phyloP scores from a whole-genome alignment of 352 stramenopile genomes.

The Blastocystis sp. region DNA sequence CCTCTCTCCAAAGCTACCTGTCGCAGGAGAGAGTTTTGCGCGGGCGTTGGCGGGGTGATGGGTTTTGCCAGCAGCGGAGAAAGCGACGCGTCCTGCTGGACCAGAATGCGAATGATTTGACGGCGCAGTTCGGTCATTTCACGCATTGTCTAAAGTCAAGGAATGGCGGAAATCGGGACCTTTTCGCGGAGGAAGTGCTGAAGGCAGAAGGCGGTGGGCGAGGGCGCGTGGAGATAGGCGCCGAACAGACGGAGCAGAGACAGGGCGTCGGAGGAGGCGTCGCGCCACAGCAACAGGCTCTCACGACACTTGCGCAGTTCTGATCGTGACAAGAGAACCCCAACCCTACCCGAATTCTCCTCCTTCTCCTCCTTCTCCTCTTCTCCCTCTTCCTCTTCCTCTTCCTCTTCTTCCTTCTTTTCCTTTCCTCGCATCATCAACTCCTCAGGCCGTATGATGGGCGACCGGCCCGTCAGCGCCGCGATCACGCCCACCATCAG shows the following conservation, averaged over 20 bases:
- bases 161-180: background rate
- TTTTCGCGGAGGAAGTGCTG: conserved; percentile 71
- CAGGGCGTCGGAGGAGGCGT: conserved; percentile 70
- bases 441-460: conserved; percentile 71
- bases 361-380: conserved; percentile 63
- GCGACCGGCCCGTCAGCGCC: conserved; percentile 71
- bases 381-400: conserved; percentile 22
- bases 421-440: conserved; percentile 37
- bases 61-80: conserved; percentile 40
- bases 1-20: conserved; percentile 2
- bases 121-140: conserved; percentile 71
- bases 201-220: conserved; percentile 69
- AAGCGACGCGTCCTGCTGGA: conserved; percentile 54
- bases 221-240: conserved; percentile 68
- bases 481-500: conserved; percentile 70
- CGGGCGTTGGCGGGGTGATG: conserved; percentile 40
- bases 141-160: conserved; percentile 56
- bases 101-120: conserved; percentile 70
- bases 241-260: conserved; percentile 70
- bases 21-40: conserved; percentile 43
- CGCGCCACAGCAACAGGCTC: conserved; percentile 57
- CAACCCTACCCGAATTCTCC: conserved; percentile 1
- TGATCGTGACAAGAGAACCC: background rate
- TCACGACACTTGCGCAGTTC: conserved; percentile 42
- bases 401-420: conserved; percentile 14